Base-by-base conservation (phyloP, 2,329 filamentous ascomycete species). In the Ophiognomonia clavigignenti-juglandacearum region DNA sequence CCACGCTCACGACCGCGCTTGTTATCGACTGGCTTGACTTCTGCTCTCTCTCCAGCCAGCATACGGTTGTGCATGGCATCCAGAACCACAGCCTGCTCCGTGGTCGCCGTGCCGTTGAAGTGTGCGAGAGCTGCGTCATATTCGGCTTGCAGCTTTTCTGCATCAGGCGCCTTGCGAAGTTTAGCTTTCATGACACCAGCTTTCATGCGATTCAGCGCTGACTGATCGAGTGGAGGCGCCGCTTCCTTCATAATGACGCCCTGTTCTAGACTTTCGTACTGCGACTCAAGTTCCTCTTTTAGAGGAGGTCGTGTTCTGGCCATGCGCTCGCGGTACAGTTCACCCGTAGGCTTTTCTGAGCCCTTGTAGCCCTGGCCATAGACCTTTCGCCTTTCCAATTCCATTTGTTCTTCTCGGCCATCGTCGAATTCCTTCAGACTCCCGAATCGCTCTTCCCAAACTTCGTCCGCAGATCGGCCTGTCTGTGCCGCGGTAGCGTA, bases 181-280 rank as follows among this genome's bases (percentile, higher is more conserved):
- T 95, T 95, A 4, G 93, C 93, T 63, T 95, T 96, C 86, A 98
- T 92, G 74, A 97, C 84, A 59, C 93, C 86, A 0, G 93, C 93
- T 54, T 92, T 91, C 41, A 98, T 77, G 51, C 88, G 83, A 66
- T 98, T 98, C 46, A 98, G 73, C 0, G 83, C 74, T 0, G 88
- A 93, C 59, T 86, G 82, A 57, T 95, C 87, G 18, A 95, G 68
- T 16, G 74, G 70, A 72, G 61, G 22, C 69, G 67, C 40, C 65
- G 61, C 35, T 27, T 75, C 70, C n/a, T 83, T 77, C 3, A 88
- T 74, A 19, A 77, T 59, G 27, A 75, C 64, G 13, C 80, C 80
- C 59, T 88, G 82, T 16, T 66, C 61, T 1, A 66, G 68, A 50
- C 61, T 48, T 47, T 66, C 48, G 16, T 63, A 54, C 24, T 63